These are phyloP conservation scores for Monilinia aucupariae DNA, from an alignment of 2,329 filamentous ascomycete genomes.

Conservation along the genomic window DNA sequence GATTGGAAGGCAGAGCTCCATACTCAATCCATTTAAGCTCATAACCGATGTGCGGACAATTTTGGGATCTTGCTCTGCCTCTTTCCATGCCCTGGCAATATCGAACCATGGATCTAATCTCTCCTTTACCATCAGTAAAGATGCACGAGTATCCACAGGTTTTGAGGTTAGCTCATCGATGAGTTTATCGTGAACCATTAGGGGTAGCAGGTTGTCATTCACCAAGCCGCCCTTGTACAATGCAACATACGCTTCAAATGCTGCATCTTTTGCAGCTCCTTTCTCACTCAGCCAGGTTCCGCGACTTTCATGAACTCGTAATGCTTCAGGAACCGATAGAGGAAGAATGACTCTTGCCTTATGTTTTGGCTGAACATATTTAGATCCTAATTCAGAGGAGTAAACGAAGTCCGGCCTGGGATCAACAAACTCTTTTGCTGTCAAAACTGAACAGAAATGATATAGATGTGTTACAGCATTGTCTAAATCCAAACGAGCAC, in stretches of 20 bases:
- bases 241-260: constrained; percentile 68
- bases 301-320: constrained; percentile 50
- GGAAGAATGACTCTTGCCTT: constrained; percentile 66
- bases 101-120: constrained; percentile 38
- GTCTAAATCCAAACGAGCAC: constrained; percentile 65
- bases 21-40: constrained; percentile 16
- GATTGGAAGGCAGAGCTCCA: constrained; percentile 25
- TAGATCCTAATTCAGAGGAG: constrained; percentile 38
- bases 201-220: constrained; percentile 72
- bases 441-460: constrained; percentile 68
- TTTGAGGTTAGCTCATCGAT: constrained; percentile 51
- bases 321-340: constrained; percentile 55
- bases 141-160: constrained; percentile 39
- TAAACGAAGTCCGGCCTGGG: constrained; percentile 60
- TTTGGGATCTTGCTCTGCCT: constrained; percentile 65
- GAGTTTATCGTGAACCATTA: constrained; percentile 33
- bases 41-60: not conserved
- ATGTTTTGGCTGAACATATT: constrained; percentile 47
- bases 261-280: constrained; percentile 63
- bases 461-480: constrained; percentile 71
- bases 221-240: constrained; percentile 68
- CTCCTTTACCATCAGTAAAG: constrained; percentile 35
- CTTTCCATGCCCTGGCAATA: constrained; percentile 35
- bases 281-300: constrained; percentile 60
- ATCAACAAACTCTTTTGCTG: constrained; percentile 53